These are phyloP conservation scores for Scalesia atractyloides DNA, from an alignment of 129 eudicot genomes.

Conservation along the genomic window DNA sequence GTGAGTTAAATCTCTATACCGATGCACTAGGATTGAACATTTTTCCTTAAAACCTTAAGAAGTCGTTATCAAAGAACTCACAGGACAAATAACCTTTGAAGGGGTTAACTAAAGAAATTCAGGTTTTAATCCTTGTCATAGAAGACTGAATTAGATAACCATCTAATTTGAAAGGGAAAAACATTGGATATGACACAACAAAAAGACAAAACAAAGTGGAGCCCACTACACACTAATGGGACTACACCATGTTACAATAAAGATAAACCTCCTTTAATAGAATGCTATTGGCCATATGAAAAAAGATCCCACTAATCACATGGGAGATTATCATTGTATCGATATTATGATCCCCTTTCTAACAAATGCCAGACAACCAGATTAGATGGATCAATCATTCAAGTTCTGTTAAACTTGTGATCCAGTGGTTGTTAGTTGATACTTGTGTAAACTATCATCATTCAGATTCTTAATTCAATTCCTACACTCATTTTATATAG, in stretches of 20 bases:
- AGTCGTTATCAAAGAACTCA: too few species aligned
- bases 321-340: constrained; percentile 38
- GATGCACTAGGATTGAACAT: neutral
- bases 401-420: neutral
- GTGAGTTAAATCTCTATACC: neutral
- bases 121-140: neutral
- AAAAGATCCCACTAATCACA: constrained; percentile 47
- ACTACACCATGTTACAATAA: constrained; percentile 36
- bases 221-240: constrained; percentile 38
- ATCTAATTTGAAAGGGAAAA: constrained; percentile 4
- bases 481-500: constrained; percentile 1
- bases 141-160: constrained; percentile 8
- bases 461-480: constrained; percentile 2
- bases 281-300: constrained; percentile 31
- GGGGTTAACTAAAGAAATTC: too few species aligned
- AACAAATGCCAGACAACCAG: constrained; percentile 23
- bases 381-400: constrained; percentile 12
- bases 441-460: constrained; percentile 3
- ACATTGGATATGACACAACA: constrained; percentile 20
- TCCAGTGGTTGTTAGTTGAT: neutral
- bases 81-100: too few species aligned
- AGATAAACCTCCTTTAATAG: constrained; percentile 29
- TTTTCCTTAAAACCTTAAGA: too few species aligned
- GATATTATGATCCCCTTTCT: constrained; percentile 24
- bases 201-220: constrained; percentile 34